Percentiles rank a stretch among this genome's conserved stretches.
Evolutionary conservation across 2,329 filamentous ascomycete species (phyloP).

Genomic region (Cordyceps javanica): DNA sequence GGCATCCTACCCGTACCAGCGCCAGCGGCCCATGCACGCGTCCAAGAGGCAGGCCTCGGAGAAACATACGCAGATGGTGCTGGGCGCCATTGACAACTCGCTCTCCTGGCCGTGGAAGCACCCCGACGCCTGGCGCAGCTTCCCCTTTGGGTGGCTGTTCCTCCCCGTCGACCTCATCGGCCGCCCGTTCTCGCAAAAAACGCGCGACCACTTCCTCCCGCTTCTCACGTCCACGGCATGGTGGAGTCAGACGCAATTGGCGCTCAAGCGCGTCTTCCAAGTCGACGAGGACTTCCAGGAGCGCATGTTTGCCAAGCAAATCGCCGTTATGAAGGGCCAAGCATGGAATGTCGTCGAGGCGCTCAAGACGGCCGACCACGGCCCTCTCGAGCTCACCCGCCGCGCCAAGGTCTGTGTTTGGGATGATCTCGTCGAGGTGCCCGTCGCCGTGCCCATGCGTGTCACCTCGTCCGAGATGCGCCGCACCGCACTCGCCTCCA

Average conservation of each 20-base stretch:
- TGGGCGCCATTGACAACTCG: conserved; percentile 97
- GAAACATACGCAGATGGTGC: conserved; percentile 55
- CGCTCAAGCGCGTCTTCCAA: conserved; percentile 79
- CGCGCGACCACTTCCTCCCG: conserved; percentile 90
- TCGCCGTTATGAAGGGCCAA: conserved; percentile 98
- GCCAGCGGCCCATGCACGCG: conserved; percentile 80
- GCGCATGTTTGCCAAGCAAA: conserved; percentile 97
- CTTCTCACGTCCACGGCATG: conserved; percentile 89
- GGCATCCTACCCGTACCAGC: conserved; percentile 61
- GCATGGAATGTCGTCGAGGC: conserved; percentile 99
- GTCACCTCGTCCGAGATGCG: conserved; percentile 79
- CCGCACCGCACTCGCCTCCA: conserved; percentile 46
- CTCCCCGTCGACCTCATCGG: conserved; percentile 93
- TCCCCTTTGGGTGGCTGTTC: conserved; percentile 98
- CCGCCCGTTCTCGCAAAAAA: conserved; percentile 90
- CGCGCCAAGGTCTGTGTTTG: conserved; percentile 90
- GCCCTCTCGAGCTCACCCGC: conserved; percentile 85
- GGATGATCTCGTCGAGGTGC: conserved; percentile 96
- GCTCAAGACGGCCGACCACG: conserved; percentile 85
- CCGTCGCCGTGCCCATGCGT: conserved; percentile 85
- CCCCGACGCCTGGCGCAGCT: conserved; percentile 87
- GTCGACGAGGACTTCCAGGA: conserved; percentile 96
- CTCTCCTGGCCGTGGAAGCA: conserved; percentile 99
- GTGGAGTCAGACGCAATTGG: conserved; percentile 92
- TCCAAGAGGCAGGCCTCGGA: conserved; percentile 43